Conservation (phyloP, 2,329 filamentous ascomycete species). For the Aspergillus pseudotamarii region DNA sequence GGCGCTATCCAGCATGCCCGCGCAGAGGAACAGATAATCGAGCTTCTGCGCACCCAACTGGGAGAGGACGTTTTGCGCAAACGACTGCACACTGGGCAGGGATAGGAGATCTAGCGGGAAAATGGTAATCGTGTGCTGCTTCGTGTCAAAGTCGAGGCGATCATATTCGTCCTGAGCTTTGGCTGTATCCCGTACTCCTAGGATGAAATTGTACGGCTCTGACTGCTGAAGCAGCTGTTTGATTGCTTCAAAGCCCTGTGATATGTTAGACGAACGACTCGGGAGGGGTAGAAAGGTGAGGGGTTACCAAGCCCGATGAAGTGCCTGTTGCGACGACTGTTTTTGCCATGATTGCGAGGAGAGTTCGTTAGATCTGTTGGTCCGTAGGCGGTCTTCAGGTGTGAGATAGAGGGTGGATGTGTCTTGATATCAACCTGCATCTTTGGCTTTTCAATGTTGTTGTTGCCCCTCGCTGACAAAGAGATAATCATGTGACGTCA, state of each 20-base stretch:
- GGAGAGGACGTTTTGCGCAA: background rate
- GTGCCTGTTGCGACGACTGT: background rate
- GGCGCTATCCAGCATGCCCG: background rate
- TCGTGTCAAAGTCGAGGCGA: background rate
- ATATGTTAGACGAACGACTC: background rate
- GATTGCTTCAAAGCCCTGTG: conserved; percentile 30
- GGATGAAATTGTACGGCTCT: conserved; percentile 27
- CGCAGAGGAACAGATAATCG: background rate
- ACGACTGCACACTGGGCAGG: background rate
- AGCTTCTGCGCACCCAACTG: background rate
- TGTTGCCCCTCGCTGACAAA: too few relatives aligned
- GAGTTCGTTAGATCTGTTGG: background rate
- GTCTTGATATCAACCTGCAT: too few relatives aligned
- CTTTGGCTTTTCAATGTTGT: too few relatives aligned
- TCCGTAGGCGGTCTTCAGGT: too few relatives aligned
- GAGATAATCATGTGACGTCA: too few relatives aligned
- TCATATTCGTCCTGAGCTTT: background rate
- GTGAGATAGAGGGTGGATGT: too few relatives aligned
- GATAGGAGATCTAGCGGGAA: background rate
- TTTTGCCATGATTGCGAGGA: background rate
- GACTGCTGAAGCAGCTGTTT: conserved; percentile 27
- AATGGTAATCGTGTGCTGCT: background rate
- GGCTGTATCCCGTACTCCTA: conserved; percentile 23
- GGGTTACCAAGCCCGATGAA: background rate
- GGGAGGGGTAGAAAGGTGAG: background rate